Evolutionary conservation across 2,329 filamentous ascomycete genomes (phyloP), one percentile per base, ranked within the genome.

Genomic region (Trichophaea hybrida): DNA sequence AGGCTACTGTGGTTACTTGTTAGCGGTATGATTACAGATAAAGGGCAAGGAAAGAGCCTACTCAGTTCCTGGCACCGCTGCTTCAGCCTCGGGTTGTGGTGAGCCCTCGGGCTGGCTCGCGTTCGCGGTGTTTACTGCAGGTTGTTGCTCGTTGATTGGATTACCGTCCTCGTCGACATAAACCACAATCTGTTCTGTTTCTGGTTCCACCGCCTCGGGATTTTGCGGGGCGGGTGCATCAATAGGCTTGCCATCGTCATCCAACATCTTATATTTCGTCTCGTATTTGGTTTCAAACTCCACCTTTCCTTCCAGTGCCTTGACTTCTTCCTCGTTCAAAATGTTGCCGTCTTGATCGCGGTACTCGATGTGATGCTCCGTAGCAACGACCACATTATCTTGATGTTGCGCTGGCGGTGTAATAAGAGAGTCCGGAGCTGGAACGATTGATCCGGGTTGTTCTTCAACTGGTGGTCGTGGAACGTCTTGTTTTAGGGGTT

Each of bases 201-300:
- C 61, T 12, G 60, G 52, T 33, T 61, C 61, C 44, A 62, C 58
- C 15, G 58, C 64, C 17, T 64, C 64, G 6, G 60, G 60, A 13
- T 60, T 55, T 46, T 63, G 53, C 31, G 17, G 44, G 12, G 72
- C 67, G 8, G 72, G 71, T n/a, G 95, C 73, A 70, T 94, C 86
- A 31, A 17, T 24, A 6, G 15, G 15, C 66, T 90, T 88, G 61
- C 90, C 93, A 48, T 82, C 72, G 56, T 80, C 80, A 72, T 95
- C 88, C 44, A 95, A 77, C 59, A 97, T 74, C 60, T 88, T 84
- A 6, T 89, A 96, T 65, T 86, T 81, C n/a, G 91, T 96, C 77
- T 97, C 91, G 71, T 96, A 96, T 66, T 85, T 85, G 10, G 93
- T 97, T 75, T 94, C 84, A 75, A 98, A 96, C 69, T 88, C 88